Evolutionary conservation across 306 rosid species (phyloP).

Genomic region (Quercus suber): DNA sequence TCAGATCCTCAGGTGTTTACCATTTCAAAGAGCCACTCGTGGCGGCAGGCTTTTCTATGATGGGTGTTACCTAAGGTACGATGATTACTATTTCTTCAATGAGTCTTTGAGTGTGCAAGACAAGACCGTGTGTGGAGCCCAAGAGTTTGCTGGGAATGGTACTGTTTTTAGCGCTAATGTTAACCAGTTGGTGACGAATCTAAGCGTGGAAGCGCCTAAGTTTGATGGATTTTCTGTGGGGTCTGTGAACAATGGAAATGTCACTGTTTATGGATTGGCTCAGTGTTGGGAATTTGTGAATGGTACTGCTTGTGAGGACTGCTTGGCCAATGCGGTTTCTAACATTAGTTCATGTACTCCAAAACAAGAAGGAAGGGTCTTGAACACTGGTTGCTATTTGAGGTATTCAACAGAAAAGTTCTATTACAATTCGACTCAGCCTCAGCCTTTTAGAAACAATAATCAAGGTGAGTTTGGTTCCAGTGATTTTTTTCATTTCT

Average conservation of each 20-base stretch:
- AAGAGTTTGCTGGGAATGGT: conserved; percentile 20
- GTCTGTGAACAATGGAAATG: conserved; percentile 23
- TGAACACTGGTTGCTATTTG: conserved; percentile 68
- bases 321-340: conserved; percentile 44
- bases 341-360: conserved; percentile 40
- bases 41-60: conserved; percentile 59
- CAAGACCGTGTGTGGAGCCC: conserved; percentile 34
- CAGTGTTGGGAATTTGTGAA: conserved; percentile 67
- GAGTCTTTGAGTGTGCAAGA: conserved; percentile 38
- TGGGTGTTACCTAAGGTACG: conserved; percentile 65
- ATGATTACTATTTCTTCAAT: conserved; percentile 45
- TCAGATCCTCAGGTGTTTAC: conserved; percentile 50
- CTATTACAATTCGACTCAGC: conserved; percentile 39
- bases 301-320: conserved; percentile 33
- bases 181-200: conserved; percentile 41
- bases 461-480: conserved; percentile 34
- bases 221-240: conserved; percentile 52
- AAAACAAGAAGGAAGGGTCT: conserved; percentile 59
- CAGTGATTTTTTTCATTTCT: background rate
- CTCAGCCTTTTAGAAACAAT: background rate
- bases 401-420: conserved; percentile 57
- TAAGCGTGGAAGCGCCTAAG: conserved; percentile 42
- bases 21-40: conserved; percentile 46
- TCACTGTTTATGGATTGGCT: conserved; percentile 63
- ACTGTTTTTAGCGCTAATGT: conserved; percentile 33